Evolutionary conservation across 257 asterid species (phyloP).

Genomic region (Nicotiana obtusifolia): DNA sequence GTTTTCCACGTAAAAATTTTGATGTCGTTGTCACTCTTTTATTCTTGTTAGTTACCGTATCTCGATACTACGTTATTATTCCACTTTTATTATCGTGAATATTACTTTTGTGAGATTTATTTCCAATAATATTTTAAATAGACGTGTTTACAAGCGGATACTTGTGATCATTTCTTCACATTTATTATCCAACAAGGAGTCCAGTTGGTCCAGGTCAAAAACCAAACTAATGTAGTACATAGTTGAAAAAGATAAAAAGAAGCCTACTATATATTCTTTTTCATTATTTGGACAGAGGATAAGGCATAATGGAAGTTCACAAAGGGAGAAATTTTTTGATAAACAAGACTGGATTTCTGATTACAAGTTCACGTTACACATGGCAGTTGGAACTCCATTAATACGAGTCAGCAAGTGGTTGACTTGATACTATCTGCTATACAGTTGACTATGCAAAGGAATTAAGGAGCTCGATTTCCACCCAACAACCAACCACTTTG

Average conservation of each 20-base stretch:
- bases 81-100: no score
- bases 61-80: no score
- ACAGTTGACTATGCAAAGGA: background rate
- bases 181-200: background rate
- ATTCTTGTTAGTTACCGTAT: no score
- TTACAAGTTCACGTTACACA: background rate
- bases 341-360: background rate
- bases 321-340: background rate
- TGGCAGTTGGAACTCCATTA: background rate
- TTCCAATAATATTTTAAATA: no score
- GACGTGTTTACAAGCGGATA: no score
- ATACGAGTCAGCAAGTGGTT: background rate
- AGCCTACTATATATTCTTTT: background rate
- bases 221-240: background rate
- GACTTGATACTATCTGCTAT: background rate
- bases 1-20: no score
- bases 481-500: background rate
- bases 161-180: background rate
- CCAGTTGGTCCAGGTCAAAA: background rate
- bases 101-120: no score
- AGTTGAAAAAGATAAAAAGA: background rate
- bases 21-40: no score
- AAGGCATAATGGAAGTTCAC: background rate
- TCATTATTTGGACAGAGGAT: background rate
- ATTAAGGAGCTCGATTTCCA: background rate